phyloP scores from a whole-genome alignment of 768 basidiomycete genomes.

The Hericium alpestre region DNA sequence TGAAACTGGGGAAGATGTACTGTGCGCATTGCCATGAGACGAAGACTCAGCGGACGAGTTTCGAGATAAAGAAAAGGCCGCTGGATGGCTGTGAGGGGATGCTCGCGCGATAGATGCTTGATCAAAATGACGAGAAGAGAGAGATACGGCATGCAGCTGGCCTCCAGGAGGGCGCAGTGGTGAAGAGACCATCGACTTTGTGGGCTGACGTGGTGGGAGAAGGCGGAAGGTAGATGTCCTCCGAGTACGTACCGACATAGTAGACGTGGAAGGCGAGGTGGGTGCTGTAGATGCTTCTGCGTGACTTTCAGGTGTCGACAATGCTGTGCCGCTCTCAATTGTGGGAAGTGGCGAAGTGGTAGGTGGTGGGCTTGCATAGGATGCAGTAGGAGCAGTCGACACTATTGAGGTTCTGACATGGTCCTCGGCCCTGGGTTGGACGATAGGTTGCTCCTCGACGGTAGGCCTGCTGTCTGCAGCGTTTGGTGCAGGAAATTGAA shows the following conservation, averaged over 20 bases:
- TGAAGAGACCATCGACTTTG: slow-evolving; percentile 21
- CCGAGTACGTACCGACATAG: slow-evolving; percentile 14
- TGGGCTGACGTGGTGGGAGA: slow-evolving; percentile 27
- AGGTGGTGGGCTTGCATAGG: too few species aligned
- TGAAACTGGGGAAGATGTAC: not conserved
- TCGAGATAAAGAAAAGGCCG: slow-evolving; percentile 10
- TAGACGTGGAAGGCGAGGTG: not conserved
- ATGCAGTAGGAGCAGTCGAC: too few species aligned
- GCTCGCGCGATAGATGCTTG: slow-evolving; percentile 2
- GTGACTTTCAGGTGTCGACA: too few species aligned
- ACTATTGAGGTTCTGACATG: too few species aligned
- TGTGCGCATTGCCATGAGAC: not conserved
- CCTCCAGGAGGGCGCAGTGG: slow-evolving; percentile 22
- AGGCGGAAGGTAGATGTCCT: slow-evolving; percentile 46
- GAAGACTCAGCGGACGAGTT: not conserved
- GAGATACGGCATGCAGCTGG: slow-evolving; percentile 12
- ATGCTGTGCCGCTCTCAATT: too few species aligned
- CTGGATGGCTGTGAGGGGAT: slow-evolving; percentile 10
- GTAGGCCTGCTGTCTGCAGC: not conserved
- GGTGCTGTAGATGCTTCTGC: not conserved
- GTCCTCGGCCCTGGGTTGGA: not conserved
- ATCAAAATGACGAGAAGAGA: slow-evolving; percentile 12
- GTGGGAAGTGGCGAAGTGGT: too few species aligned
- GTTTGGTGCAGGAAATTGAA: too few species aligned
- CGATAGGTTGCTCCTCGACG: not conserved